phyloP scores from a whole-genome alignment of 2,329 filamentous ascomycete genomes.

The Colletotrichum tamarilloi region DNA sequence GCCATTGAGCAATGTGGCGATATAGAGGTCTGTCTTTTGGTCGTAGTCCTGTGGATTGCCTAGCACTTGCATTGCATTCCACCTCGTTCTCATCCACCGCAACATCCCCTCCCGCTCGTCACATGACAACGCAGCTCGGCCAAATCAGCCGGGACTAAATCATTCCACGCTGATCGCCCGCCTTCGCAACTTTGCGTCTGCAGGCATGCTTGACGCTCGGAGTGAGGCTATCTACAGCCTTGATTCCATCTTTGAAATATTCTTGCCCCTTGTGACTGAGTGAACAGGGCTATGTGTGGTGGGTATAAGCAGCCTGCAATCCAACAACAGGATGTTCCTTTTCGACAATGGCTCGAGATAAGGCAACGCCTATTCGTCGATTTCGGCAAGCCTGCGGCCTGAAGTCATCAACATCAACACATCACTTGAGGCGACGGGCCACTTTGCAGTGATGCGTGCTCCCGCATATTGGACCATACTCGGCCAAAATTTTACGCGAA shows the following conservation, averaged over 20 bases:
- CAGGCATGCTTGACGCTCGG: neutral
- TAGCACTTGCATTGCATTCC: constrained; percentile 14
- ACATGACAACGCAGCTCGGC: constrained; percentile 22
- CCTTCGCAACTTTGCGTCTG: constrained; percentile 25
- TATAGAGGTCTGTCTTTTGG: neutral
- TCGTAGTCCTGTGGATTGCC: neutral
- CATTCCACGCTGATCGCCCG: neutral
- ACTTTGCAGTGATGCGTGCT: constrained; percentile 17
- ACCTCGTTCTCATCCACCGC: neutral
- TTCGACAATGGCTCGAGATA: too few relatives aligned
- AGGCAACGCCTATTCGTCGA: neutral
- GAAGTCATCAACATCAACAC: neutral
- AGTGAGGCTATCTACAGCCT: constrained; percentile 2
- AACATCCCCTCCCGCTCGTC: constrained; percentile 5
- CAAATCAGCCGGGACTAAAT: neutral
- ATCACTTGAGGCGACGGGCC: constrained; percentile 27
- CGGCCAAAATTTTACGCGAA: neutral
- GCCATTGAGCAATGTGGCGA: neutral
- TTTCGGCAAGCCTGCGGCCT: neutral
- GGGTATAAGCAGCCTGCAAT: neutral
- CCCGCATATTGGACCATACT: neutral
- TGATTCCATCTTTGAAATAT: neutral
- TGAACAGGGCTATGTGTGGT: neutral
- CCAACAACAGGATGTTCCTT: neutral
- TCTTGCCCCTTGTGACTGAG: neutral